phyloP scores from a whole-genome alignment of 2,329 filamentous ascomycete genomes.

The Sporothrix pseudoabietina region DNA sequence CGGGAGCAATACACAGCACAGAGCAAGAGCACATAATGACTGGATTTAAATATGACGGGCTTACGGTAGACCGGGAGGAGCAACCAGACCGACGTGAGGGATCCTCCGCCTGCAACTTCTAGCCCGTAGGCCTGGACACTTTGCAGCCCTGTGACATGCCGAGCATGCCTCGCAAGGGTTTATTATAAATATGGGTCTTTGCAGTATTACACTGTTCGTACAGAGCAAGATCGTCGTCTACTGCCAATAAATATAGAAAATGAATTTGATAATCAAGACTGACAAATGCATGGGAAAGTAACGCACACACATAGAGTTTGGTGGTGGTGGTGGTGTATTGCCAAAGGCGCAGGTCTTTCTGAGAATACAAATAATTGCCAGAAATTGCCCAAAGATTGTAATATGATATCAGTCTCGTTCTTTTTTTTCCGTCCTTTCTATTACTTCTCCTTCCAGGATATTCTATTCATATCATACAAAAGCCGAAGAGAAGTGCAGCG shows the following conservation, averaged over 20 bases:
- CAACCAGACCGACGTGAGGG: background rate
- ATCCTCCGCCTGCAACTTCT: background rate
- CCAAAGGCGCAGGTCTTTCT: background rate
- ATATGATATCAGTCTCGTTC: background rate
- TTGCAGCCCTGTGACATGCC: background rate
- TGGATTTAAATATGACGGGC: background rate
- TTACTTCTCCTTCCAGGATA: background rate
- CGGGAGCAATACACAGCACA: background rate
- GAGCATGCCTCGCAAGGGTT: background rate
- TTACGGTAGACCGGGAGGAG: background rate
- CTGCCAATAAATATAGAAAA: background rate
- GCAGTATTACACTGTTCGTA: background rate
- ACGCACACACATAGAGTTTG: background rate
- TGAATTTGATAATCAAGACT: background rate
- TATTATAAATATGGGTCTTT: background rate
- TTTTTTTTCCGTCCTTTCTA: background rate
- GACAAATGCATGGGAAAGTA: background rate
- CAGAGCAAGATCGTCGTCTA: background rate
- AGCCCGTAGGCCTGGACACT: background rate
- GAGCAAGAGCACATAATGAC: background rate
- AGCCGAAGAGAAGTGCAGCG: slow-evolving; percentile 7
- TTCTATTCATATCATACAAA: slow-evolving; percentile 24
- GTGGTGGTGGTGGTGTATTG: background rate
- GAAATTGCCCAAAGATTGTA: background rate
- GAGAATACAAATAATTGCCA: background rate